Evolutionary conservation across 2,329 filamentous ascomycete species (phyloP).

Genomic region (Fusarium metavorans): DNA sequence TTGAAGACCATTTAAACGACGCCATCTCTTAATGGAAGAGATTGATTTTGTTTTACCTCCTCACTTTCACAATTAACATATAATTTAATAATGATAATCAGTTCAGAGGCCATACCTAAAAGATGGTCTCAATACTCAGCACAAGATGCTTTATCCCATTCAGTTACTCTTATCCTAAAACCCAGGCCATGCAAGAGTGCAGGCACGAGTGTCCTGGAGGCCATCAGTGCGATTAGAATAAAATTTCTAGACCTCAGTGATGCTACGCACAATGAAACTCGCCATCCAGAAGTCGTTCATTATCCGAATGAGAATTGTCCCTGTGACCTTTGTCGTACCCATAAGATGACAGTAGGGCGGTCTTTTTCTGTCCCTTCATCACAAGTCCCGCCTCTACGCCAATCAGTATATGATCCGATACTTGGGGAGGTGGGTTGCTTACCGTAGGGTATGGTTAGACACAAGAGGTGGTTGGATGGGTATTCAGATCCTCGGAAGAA

Average conservation of each 20-base stretch:
- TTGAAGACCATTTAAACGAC: neutral
- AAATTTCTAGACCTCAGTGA: neutral
- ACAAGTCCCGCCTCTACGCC: neutral
- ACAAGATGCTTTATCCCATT: neutral
- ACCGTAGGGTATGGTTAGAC: neutral
- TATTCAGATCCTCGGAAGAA: neutral
- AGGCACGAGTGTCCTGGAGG: too few relatives aligned
- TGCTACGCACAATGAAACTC: neutral
- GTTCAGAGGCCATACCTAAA: neutral
- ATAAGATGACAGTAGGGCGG: neutral
- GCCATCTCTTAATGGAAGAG: too few relatives aligned
- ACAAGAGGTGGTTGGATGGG: neutral
- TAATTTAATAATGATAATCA: neutral
- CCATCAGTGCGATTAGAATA: neutral
- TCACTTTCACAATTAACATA: neutral
- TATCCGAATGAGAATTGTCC: neutral
- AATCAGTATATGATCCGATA: neutral
- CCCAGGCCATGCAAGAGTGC: neutral
- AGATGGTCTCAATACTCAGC: neutral
- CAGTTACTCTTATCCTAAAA: neutral
- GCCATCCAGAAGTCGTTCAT: neutral
- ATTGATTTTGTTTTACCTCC: neutral
- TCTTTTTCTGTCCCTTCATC: neutral
- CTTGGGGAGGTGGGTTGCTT: neutral
- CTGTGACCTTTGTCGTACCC: neutral